phyloP scores from a whole-genome alignment of 192 early-diverging fungal genomes.

The Coemansia sp. region DNA sequence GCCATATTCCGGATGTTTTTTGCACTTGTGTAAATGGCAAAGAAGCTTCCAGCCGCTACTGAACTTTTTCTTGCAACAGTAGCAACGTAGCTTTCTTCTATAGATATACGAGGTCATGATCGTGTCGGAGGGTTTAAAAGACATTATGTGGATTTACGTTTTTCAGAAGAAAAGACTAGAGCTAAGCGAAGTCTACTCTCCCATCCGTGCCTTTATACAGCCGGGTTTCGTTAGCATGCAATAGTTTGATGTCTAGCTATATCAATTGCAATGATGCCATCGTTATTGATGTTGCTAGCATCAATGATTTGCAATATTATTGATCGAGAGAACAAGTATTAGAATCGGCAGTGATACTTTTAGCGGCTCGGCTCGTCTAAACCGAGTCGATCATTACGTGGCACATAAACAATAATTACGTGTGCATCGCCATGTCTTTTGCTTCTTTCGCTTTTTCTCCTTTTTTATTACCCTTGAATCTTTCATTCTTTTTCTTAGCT shows the following conservation, averaged over 20 bases:
- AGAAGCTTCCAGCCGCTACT: background rate
- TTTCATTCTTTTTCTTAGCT: background rate
- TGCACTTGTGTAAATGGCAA: background rate
- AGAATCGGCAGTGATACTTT: background rate
- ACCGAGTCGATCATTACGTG: constrained; percentile 19
- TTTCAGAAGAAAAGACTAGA: background rate
- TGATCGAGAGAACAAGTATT: background rate
- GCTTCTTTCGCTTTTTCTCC: background rate
- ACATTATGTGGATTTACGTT: background rate
- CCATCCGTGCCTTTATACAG: too few relatives aligned
- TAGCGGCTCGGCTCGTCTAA: background rate
- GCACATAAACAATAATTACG: constrained; percentile 11
- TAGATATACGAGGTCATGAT: background rate
- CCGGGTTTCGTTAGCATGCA: too few relatives aligned
- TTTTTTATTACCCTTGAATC: constrained; percentile 13
- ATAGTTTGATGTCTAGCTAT: background rate
- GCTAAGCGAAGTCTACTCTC: background rate
- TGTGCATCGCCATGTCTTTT: background rate
- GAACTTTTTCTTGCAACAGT: background rate
- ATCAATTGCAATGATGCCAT: background rate
- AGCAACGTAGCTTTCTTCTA: background rate
- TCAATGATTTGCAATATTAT: background rate
- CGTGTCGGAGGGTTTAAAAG: background rate
- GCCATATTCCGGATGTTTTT: background rate
- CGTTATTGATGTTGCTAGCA: background rate